Evolutionary conservation across 345 rosid genomes (phyloP).

Genomic region (Salix udensis): DNA sequence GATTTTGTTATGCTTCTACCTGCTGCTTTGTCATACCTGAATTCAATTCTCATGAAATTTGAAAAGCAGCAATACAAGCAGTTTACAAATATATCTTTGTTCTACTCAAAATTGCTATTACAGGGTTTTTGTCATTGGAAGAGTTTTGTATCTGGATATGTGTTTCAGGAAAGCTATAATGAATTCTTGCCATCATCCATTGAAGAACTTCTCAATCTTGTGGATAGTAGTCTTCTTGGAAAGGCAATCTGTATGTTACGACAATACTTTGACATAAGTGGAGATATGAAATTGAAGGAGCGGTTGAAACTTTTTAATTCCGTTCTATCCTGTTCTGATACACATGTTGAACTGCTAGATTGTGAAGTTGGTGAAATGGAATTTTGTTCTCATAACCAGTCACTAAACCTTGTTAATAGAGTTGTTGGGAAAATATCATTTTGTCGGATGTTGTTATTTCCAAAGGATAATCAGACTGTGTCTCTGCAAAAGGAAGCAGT

Average conservation of each 20-base stretch:
- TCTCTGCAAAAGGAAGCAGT: constrained; percentile 30
- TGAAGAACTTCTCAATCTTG: constrained; percentile 50
- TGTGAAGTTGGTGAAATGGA: constrained; percentile 43
- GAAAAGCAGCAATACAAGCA: constrained; percentile 38
- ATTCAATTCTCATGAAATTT: constrained; percentile 39
- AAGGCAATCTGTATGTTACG: constrained; percentile 63
- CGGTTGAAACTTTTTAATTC: constrained; percentile 52
- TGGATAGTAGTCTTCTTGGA: constrained; percentile 63
- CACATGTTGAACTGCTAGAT: constrained; percentile 51
- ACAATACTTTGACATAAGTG: constrained; percentile 46
- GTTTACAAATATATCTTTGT: constrained; percentile 41
- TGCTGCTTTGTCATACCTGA: constrained; percentile 52
- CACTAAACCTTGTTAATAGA: constrained; percentile 51
- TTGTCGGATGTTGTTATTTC: constrained; percentile 56
- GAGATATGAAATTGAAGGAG: constrained; percentile 41
- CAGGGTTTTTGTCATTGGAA: constrained; percentile 59
- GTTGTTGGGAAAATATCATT: constrained; percentile 59
- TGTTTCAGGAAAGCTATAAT: constrained; percentile 60
- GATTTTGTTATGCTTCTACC: constrained; percentile 70
- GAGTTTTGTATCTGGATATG: constrained; percentile 47
- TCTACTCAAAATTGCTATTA: constrained; percentile 52
- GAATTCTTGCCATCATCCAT: constrained; percentile 38
- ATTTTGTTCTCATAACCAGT: constrained; percentile 37
- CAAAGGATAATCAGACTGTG: constrained; percentile 29
- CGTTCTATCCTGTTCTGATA: constrained; percentile 33